Evolutionary conservation across 306 rosid genomes (phyloP).

Genomic region (Lathyrus sativus): DNA sequence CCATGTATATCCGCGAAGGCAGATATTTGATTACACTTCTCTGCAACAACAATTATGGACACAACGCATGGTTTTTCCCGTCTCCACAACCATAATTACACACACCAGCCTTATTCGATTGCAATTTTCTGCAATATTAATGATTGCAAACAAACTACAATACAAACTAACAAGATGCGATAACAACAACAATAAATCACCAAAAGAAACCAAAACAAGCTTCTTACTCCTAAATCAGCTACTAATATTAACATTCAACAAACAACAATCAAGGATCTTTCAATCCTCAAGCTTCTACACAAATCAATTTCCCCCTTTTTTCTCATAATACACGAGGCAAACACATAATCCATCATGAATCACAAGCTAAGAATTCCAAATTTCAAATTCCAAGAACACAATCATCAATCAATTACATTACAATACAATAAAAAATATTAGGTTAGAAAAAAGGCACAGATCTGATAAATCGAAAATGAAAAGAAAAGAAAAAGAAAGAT

Average conservation of each 20-base stretch:
- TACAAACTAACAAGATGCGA: not conserved
- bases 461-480: not conserved
- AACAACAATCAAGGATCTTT: slow-evolving; percentile 16
- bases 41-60: too few relatives aligned
- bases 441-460: not conserved
- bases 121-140: not conserved
- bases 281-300: not conserved
- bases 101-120: not conserved
- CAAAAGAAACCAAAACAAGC: not conserved
- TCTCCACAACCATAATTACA: not conserved
- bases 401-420: not conserved
- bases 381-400: too few relatives aligned
- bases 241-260: not conserved
- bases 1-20: too few relatives aligned
- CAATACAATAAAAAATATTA: not conserved
- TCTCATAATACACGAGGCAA: not conserved
- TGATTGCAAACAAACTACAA: not conserved
- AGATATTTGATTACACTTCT: too few relatives aligned
- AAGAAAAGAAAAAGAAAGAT: not conserved
- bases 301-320: not conserved
- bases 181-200: not conserved
- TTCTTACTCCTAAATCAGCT: not conserved
- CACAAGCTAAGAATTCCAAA: not conserved
- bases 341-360: not conserved
- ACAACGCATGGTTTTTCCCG: not conserved